These are phyloP conservation scores for Neonectria hederae DNA, from an alignment of 2,329 filamentous ascomycete genomes.

Conservation along the genomic window DNA sequence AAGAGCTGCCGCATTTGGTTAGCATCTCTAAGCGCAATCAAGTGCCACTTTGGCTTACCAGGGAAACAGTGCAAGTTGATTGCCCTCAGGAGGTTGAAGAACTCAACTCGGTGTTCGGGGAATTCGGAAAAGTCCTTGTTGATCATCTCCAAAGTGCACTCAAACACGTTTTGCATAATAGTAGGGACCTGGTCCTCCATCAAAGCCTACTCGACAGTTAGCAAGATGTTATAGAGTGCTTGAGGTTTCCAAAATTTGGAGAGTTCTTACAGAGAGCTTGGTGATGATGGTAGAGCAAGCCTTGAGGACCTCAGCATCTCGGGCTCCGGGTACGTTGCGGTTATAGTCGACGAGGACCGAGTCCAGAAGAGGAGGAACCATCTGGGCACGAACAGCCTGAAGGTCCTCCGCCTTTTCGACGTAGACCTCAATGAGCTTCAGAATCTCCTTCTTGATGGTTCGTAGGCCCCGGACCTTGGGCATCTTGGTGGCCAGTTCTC, in stretches of 20 bases:
- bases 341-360: conserved; percentile 96
- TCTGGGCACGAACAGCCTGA: conserved; percentile 89
- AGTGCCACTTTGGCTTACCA: conserved; percentile 52
- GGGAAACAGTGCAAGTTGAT: conserved; percentile 99
- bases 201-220: conserved; percentile 66
- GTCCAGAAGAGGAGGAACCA: conserved; percentile 95
- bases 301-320: conserved; percentile 95
- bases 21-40: neutral
- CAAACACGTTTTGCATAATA: conserved; percentile 98
- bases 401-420: conserved; percentile 98
- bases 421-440: conserved; percentile 98
- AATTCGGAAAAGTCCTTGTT: conserved; percentile 99
- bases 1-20: conserved; percentile 62
- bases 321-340: conserved; percentile 93
- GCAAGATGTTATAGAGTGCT: neutral
- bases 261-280: conserved; percentile 87
- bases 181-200: conserved; percentile 99
- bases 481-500: conserved; percentile 95
- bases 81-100: conserved; percentile 94
- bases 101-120: conserved; percentile 98
- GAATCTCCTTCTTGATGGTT: conserved; percentile 99
- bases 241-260: neutral
- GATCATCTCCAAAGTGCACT: conserved; percentile 99
- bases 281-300: conserved; percentile 98
- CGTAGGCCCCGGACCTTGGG: conserved; percentile 93